Evolutionary conservation across 306 rosid genomes (phyloP).

Genomic region (Astragalus membranaceus): DNA sequence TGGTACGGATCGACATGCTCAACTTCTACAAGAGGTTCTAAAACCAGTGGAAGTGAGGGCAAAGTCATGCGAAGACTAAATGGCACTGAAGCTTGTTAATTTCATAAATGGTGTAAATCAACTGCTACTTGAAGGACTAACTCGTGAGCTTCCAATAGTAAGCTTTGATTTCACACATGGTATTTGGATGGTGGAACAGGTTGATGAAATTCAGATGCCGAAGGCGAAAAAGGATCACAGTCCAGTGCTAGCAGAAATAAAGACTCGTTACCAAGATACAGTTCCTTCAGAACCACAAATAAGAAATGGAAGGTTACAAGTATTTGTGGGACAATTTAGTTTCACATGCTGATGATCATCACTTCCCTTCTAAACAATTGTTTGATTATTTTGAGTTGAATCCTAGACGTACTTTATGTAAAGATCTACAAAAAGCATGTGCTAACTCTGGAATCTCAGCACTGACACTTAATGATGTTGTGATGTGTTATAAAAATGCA

Average conservation of each 20-base stretch:
- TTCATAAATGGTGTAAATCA: conserved; percentile 60
- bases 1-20: conserved; percentile 54
- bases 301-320: conserved; percentile 82
- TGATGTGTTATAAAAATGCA: conserved; percentile 34
- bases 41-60: conserved; percentile 33
- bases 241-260: conserved; percentile 57
- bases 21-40: conserved; percentile 64
- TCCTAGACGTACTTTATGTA: conserved; percentile 31
- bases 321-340: conserved; percentile 62
- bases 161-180: conserved; percentile 46
- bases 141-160: conserved; percentile 72
- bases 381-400: conserved; percentile 46
- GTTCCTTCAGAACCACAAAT: conserved; percentile 66
- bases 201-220: conserved; percentile 61
- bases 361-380: conserved; percentile 40
- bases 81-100: conserved; percentile 66
- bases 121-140: conserved; percentile 58
- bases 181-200: conserved; percentile 71
- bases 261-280: conserved; percentile 51
- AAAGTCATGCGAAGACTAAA: conserved; percentile 45
- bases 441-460: conserved; percentile 40
- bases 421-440: conserved; percentile 33
- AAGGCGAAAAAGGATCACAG: conserved; percentile 11
- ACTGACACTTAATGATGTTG: conserved; percentile 48
- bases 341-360: conserved; percentile 1